Base-by-base conservation (phyloP, 768 basidiomycete species). In the Naganishia antarctica region DNA sequence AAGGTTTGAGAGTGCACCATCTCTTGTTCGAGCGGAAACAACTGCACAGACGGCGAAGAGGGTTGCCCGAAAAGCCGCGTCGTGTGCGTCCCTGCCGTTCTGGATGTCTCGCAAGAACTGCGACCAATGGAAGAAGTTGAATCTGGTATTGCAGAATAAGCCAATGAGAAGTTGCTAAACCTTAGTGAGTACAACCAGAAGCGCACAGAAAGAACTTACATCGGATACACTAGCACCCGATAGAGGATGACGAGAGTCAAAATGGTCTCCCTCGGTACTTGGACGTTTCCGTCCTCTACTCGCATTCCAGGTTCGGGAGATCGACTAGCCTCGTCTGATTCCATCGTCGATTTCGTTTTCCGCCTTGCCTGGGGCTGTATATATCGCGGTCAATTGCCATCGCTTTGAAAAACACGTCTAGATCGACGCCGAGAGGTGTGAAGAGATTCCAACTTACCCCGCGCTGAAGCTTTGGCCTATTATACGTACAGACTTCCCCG, bases 61-160 rank as follows among this genome's bases (percentile, higher is more conserved):
- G 6, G 49, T 34, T n/a, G 48, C 43, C 40, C 53, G 68, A 57
- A 70, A 70, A n/a, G 66, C 41, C 15, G 58, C 44, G 37, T 67
- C 53, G 41, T 44, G 46, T 15, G 29, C 57, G 58, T 70, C 68
- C 12, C 41, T 51, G 12, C 60, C 60, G 16, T 25, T 13, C 6
- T 49, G 51, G 21, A 70, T 48, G 26, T 49, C 23, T 29, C 26
- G 18, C 45, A 40, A 12, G 49, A 70, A 68, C 21, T 46, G 49
- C 7, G 69, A 67, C 69, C 69, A 70, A 61, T 70, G 69, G 43
- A 66, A 68, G 43, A 60, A 62, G 49, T 28, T 28, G 49, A 50
- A 50, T 50, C 49, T 50, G 49, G 49, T 15, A 29, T 12, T 29
- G 49, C 26, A 13, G 49, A 9, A 64, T 61, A 29, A 44, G 57